Evolutionary conservation across 495 filamentous ascomycete genomes (phyloP).

Genomic region (Tuber calosporum): DNA sequence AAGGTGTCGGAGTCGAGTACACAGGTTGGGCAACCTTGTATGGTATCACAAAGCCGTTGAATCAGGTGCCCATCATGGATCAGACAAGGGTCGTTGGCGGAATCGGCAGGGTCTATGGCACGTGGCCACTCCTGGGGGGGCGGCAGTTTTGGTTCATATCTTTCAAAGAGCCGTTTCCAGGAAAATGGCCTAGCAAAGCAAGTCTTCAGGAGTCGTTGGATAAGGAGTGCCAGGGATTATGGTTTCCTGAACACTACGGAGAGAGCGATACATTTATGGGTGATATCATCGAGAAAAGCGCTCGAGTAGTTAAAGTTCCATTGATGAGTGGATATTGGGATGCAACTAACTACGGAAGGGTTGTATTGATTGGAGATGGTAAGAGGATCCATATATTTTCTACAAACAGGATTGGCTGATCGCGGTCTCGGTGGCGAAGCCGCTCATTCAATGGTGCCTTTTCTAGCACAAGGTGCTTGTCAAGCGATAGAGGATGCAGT

Average conservation of each 20-base stretch:
- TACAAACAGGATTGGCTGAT: conserved; percentile 5
- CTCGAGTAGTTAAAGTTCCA: conserved; percentile 10
- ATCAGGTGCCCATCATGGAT: conserved; percentile 11
- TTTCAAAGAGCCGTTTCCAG: conserved; percentile 13
- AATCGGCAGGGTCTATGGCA: neutral
- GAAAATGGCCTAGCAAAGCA: conserved; percentile 1
- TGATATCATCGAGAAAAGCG: conserved; percentile 12
- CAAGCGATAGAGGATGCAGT: conserved; percentile 18
- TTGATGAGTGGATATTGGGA: conserved; percentile 17
- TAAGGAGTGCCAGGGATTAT: conserved; percentile 4
- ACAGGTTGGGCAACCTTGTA: conserved; percentile 17
- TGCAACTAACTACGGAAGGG: conserved; percentile 12
- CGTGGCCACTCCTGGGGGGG: conserved; percentile 13
- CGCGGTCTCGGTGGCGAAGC: neutral
- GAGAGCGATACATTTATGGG: conserved; percentile 2
- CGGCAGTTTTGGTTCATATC: conserved; percentile 15
- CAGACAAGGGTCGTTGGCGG: neutral
- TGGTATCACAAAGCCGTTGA: conserved; percentile 11
- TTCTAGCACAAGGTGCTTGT: conserved; percentile 14
- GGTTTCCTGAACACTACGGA: conserved; percentile 15
- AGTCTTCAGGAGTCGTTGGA: conserved; percentile 13
- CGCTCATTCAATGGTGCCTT: conserved; percentile 11
- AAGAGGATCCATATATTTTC: neutral
- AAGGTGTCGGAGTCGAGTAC: conserved; percentile 5
- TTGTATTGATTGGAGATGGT: conserved; percentile 18